Percentiles rank a stretch among this genome's conserved stretches.
Evolutionary conservation across 257 asterid species (phyloP).

Genomic region (Ilex aquifolium): DNA sequence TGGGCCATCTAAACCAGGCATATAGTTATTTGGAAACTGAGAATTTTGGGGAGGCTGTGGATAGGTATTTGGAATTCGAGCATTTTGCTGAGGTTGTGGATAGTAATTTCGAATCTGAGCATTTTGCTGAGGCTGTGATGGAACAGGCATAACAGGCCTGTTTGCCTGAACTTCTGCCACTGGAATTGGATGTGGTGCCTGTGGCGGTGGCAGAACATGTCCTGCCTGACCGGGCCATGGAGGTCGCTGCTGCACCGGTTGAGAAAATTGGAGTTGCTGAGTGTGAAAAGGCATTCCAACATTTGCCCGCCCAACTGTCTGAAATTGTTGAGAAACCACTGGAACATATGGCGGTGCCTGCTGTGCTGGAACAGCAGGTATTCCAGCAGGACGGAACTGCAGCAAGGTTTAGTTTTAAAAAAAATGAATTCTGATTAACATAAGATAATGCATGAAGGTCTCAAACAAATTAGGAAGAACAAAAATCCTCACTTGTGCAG

Average conservation of each 20-base stretch:
- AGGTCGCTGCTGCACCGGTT: constrained; percentile 48
- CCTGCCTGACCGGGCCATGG: constrained; percentile 45
- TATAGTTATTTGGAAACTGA: constrained; percentile 42
- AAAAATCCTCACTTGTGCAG: constrained; percentile 58
- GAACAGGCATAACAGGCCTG: constrained; percentile 41
- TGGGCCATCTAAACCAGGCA: constrained; percentile 60
- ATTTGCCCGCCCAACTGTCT: constrained; percentile 53
- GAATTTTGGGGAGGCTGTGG: constrained; percentile 39
- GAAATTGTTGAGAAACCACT: constrained; percentile 66
- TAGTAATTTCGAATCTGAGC: constrained; percentile 41
- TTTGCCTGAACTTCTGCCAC: constrained; percentile 46
- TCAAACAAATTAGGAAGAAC: constrained; percentile 7
- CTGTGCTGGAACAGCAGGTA: constrained; percentile 56
- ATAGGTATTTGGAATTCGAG: constrained; percentile 35
- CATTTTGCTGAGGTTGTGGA: constrained; percentile 26
- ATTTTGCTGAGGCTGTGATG: constrained; percentile 39
- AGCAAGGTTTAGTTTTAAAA: constrained; percentile 8
- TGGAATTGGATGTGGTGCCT: constrained; percentile 33
- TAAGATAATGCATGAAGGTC: constrained; percentile 8
- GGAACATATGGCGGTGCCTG: constrained; percentile 51
- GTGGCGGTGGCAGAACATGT: constrained; percentile 45
- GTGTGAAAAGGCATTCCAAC: constrained; percentile 60
- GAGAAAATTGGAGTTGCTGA: constrained; percentile 55
- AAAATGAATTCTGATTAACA: background rate
- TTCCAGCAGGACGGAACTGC: constrained; percentile 62